These are phyloP conservation scores for Pestalotiopsis sp. DNA, from an alignment of 2,329 filamentous ascomycete genomes.

Conservation along the genomic window DNA sequence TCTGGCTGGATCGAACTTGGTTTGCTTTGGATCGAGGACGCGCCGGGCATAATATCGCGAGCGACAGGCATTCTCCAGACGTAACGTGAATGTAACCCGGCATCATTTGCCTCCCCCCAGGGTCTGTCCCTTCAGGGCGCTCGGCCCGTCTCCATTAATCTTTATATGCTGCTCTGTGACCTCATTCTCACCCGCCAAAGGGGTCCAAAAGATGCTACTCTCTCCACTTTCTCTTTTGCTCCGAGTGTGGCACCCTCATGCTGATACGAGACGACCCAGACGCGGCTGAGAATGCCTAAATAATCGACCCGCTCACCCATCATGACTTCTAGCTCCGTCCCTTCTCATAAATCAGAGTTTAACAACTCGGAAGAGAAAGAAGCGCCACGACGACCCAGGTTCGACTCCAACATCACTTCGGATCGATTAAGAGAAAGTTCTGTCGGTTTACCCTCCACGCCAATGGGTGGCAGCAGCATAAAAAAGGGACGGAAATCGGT, in stretches of 20 bases:
- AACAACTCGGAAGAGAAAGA: constrained; percentile 15
- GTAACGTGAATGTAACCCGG: constrained; percentile 4
- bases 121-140: not conserved
- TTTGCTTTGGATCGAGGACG: not conserved
- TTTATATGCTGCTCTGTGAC: constrained; percentile 13
- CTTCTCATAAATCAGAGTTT: constrained; percentile 21
- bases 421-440: constrained; percentile 54
- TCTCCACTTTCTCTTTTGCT: constrained; percentile 8
- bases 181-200: constrained; percentile 2
- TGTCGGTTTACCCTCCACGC: constrained; percentile 11
- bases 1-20: not conserved
- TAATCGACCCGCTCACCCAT: constrained; percentile 2
- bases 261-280: not conserved
- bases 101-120: not conserved
- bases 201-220: not conserved
- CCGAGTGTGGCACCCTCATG: constrained; percentile 10
- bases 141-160: not conserved
- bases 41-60: not conserved
- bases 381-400: constrained; percentile 41
- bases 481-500: constrained; percentile 53
- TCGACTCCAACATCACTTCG: constrained; percentile 53
- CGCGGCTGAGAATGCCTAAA: constrained; percentile 8
- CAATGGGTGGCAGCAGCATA: constrained; percentile 38
- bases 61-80: not conserved
- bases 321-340: constrained; percentile 25